These are phyloP conservation scores for Lactarius akahatsu DNA, from an alignment of 768 basidiomycete genomes.

Conservation along the genomic window DNA sequence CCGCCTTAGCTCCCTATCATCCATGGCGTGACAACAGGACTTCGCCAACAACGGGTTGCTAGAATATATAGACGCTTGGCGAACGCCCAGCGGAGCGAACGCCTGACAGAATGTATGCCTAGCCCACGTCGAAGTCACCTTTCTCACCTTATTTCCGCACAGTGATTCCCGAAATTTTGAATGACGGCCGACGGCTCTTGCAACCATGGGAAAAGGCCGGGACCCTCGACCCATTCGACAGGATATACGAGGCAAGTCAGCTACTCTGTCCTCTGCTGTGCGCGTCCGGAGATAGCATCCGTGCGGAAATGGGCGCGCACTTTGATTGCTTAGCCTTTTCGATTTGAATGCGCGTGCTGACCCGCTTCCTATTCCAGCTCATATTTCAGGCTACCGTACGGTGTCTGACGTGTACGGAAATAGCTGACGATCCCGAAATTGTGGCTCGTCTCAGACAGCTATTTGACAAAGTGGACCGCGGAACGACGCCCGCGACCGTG, in stretches of 20 bases:
- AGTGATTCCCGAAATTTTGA: conserved; percentile 67
- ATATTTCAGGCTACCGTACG: conserved; percentile 74
- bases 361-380: conserved; percentile 37
- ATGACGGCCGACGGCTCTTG: conserved; percentile 62
- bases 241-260: conserved; percentile 59
- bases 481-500: conserved; percentile 70
- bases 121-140: conserved; percentile 13
- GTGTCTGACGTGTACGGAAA: conserved; percentile 63
- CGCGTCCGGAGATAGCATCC: conserved; percentile 13
- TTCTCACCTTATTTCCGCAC: conserved; percentile 26
- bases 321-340: neutral
- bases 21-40: conserved; percentile 69
- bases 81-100: conserved; percentile 59
- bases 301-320: conserved; percentile 1
- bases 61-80: conserved; percentile 72
- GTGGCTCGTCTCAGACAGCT: conserved; percentile 62
- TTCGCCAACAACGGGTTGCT: conserved; percentile 58
- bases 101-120: conserved; percentile 58
- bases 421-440: conserved; percentile 60
- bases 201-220: conserved; percentile 65
- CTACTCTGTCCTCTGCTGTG: conserved; percentile 10
- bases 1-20: conserved; percentile 66
- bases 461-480: conserved; percentile 66
- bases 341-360: conserved; percentile 1
- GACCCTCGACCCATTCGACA: conserved; percentile 68